These are phyloP conservation scores for Pseudopyricularia javanii DNA, from an alignment of 2,329 filamentous ascomycete genomes.

Conservation along the genomic window DNA sequence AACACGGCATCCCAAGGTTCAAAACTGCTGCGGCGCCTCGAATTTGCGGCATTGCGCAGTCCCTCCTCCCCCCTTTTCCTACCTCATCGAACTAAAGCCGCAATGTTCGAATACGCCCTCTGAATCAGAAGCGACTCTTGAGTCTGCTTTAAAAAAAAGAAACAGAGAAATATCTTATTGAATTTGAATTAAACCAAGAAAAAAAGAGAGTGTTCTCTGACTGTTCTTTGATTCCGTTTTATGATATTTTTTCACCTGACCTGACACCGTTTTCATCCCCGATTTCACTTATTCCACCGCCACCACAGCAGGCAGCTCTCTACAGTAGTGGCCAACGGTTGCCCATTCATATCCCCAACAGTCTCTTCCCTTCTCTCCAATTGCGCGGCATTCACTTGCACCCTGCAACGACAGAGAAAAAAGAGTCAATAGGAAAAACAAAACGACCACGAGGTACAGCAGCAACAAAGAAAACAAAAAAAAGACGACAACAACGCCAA, in stretches of 20 bases:
- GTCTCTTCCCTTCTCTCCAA: conserved; percentile 11
- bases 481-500: conserved; percentile 3
- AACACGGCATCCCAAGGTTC: conserved; percentile 9
- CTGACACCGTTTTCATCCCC: conserved; percentile 13
- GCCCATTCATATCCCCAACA: conserved; percentile 8
- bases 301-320: conserved; percentile 4
- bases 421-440: no score
- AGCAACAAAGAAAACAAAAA: conserved; percentile 8
- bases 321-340: conserved; percentile 7
- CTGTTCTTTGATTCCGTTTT: not conserved
- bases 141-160: conserved; percentile 32
- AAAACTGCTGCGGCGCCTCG: conserved; percentile 19
- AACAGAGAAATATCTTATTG: conserved; percentile 8
- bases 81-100: conserved; percentile 36
- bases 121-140: conserved; percentile 39
- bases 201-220: conserved; percentile 1
- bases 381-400: conserved; percentile 24
- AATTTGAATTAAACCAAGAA: not conserved
- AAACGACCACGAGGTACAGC: conserved; percentile 6
- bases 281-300: not conserved
- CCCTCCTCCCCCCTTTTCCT: conserved; percentile 17
- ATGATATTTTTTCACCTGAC: conserved; percentile 14
- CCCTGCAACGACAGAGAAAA: conserved; percentile 18
- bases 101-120: conserved; percentile 41
- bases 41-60: conserved; percentile 9